Percentiles rank a stretch among this genome's conserved stretches.
Conservation (phyloP, 768 basidiomycete species). For the Termitomyces sp. region DNA sequence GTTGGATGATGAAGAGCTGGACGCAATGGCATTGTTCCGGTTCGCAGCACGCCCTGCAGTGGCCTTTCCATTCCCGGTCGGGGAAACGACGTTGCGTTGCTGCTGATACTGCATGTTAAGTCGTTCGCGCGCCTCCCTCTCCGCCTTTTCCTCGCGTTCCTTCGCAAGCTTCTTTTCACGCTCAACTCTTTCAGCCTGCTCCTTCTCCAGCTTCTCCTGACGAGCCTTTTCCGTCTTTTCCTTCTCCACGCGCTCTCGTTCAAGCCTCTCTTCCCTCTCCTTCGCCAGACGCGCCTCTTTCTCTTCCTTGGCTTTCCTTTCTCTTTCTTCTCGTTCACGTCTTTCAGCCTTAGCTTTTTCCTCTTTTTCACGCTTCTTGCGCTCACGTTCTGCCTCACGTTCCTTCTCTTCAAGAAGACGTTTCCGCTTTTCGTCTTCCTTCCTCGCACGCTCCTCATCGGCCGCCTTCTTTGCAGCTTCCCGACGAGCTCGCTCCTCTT, state of each 20-base stretch:
- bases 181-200: slow-evolving; percentile 35
- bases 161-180: slow-evolving; percentile 24
- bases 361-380: slow-evolving; percentile 70
- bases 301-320: slow-evolving; percentile 61
- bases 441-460: slow-evolving; percentile 78
- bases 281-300: slow-evolving; percentile 61
- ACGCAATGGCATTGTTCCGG: slow-evolving; percentile 35
- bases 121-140: slow-evolving; percentile 23
- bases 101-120: slow-evolving; percentile 33
- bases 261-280: slow-evolving; percentile 51
- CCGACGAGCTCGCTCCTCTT: slow-evolving; percentile 79
- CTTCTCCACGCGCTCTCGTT: slow-evolving; percentile 38
- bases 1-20: slow-evolving; percentile 35
- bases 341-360: slow-evolving; percentile 67
- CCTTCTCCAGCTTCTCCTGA: slow-evolving; percentile 28
- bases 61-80: slow-evolving; percentile 21
- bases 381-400: slow-evolving; percentile 69
- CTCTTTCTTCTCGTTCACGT: slow-evolving; percentile 63
- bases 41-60: slow-evolving; percentile 44
- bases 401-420: slow-evolving; percentile 78
- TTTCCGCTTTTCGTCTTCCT: slow-evolving; percentile 79
- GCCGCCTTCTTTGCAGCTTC: slow-evolving; percentile 71
- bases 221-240: slow-evolving; percentile 30
- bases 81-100: slow-evolving; percentile 41
- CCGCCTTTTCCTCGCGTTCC: slow-evolving; percentile 24